Base-by-base conservation (phyloP, 1,284 basidiomycete genomes). In the Trichosporon sp. region DNA sequence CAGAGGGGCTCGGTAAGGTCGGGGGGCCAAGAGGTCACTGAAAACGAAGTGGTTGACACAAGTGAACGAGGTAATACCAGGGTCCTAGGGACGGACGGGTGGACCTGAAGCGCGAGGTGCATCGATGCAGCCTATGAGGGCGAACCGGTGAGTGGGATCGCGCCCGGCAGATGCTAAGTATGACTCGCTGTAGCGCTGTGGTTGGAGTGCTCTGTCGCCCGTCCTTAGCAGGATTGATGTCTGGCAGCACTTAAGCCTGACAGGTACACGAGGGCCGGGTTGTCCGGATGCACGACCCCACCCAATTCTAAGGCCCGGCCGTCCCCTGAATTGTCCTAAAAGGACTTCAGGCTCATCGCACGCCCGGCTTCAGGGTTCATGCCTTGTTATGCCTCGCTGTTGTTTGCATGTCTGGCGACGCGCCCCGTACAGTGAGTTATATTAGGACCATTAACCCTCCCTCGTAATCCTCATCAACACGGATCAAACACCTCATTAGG, bases 11-110 rank as follows among this genome's bases (percentile, higher is more conserved):
- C 51, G 51, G 51, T 26, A 54, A 16, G 51, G 51, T 26, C 51
- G 51, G 5, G 6, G 35, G 51, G 51, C 51, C 51, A 54, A 54
- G 51, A 54, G 51, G 51, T 54, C 51, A 54, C 51, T 54, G 51
- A 26, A 54, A 54, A 54, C 51, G 51, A n/a, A n/a, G 19, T 7
- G 51, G 14, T 54, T 54, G 21, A 54, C 51, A 54, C 51, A 26
- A 54, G 51, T 54, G 51, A 26, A 54, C 51, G 51, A 54, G 35
- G 51, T 16, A 54, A 16, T 21, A 8, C 51, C 19, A 54, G 51
- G 51, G 21, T 10, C 19, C n/a, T 2, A 54, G n/a, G 51, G 51
- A 21, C 19, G 4, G 19, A 54, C 19, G 51, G 21, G 51, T 19
- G 21, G n/a, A 19, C 51, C 51, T 54, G 51, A 5, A 54, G 51